Conservation (phyloP, 2,329 filamentous ascomycete genomes). For the Aspergillus glaucus region DNA sequence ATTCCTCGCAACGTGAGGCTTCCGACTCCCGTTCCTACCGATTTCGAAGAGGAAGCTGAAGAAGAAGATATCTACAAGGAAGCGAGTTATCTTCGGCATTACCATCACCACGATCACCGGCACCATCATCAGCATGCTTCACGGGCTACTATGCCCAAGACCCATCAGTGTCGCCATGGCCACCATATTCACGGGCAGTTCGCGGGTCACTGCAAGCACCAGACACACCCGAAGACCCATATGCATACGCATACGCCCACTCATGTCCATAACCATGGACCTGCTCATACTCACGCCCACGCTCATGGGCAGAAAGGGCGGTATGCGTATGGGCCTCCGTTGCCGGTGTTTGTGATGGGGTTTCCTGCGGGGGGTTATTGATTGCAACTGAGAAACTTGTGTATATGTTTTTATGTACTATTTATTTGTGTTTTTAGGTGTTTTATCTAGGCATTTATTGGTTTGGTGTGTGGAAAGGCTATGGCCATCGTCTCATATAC, state of each 20-base stretch:
- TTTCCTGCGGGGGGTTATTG: neutral
- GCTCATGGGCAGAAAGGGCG: neutral
- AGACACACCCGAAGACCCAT: neutral
- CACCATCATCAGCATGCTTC: neutral
- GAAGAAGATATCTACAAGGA: too few species aligned
- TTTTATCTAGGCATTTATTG: too few species aligned
- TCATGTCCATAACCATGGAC: neutral
- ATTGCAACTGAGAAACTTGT: neutral
- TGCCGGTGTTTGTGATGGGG: constrained; percentile 3
- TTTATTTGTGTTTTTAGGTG: too few species aligned
- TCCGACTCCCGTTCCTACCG: too few species aligned
- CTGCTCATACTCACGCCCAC: neutral
- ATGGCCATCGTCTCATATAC: too few species aligned
- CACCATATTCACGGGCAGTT: neutral
- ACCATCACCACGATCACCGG: neutral
- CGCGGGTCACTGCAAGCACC: neutral
- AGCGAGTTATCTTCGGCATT: neutral
- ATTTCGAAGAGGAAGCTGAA: too few species aligned
- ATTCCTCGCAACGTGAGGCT: neutral
- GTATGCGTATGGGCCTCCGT: constrained; percentile 10
- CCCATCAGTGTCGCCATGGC: neutral
- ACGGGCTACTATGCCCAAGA: neutral
- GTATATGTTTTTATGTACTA: too few species aligned
- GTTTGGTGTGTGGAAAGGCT: too few species aligned
- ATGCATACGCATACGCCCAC: neutral